Evolutionary conservation across 495 filamentous ascomycete genomes (phyloP).

Genomic region (Haplographium delicatum): DNA sequence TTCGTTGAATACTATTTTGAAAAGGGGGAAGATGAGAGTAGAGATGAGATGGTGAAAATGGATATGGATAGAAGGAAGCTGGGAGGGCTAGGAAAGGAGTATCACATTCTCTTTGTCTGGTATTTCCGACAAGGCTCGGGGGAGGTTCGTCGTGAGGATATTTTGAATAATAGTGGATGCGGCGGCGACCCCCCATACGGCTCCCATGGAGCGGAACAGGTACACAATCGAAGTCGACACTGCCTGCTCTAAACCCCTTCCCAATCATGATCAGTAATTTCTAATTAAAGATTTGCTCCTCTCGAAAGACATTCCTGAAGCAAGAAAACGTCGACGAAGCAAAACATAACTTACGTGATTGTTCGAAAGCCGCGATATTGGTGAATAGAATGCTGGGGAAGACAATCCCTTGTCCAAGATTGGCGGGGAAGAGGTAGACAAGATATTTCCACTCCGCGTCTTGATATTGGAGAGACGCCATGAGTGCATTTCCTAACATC

Average conservation of each 20-base stretch:
- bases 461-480: constrained; percentile 49
- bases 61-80: constrained; percentile 1
- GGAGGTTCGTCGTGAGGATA: constrained; percentile 51
- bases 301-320: too few species aligned
- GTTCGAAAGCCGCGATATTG: constrained; percentile 57
- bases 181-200: constrained; percentile 59
- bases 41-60: constrained; percentile 20
- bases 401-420: constrained; percentile 58
- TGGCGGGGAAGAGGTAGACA: constrained; percentile 58
- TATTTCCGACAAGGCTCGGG: constrained; percentile 52
- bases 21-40: not conserved
- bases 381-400: constrained; percentile 61
- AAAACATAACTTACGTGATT: constrained; percentile 53
- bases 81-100: constrained; percentile 30
- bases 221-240: constrained; percentile 60
- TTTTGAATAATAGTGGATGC: constrained; percentile 61
- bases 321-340: too few species aligned
- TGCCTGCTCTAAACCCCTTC: constrained; percentile 47
- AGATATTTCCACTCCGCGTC: constrained; percentile 60
- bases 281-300: too few species aligned
- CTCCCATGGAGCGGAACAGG: constrained; percentile 57
- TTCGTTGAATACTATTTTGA: not conserved
- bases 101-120: constrained; percentile 64
- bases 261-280: constrained; percentile 20
- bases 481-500: constrained; percentile 52